Evolutionary conservation across 805 yeast genomes (phyloP), one percentile per base, ranked within the genome.

Genomic region (Vanderwaltozyma tropicalis): DNA sequence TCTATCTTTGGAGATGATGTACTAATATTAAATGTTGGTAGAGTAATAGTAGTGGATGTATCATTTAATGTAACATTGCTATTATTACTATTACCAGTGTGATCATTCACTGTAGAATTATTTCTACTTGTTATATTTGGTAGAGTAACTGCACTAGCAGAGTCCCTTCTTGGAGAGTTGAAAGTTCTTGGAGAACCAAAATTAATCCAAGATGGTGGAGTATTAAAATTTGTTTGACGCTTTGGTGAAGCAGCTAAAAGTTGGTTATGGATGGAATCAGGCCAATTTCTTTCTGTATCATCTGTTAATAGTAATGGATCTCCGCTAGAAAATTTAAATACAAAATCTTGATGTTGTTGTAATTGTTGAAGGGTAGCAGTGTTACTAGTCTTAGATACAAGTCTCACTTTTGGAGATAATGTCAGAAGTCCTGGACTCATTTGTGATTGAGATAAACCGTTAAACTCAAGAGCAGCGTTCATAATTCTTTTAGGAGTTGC

Each of bases 281-380:
- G 31, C 46, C 50, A 45, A 18, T 46, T 47, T 3, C 47, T 48
- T 12, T 50, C 54, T 4, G 51, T 47, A 19, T 57, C 57, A 41
- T 57, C 61, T 12, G 50, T 53, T 18, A 55, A 42, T 20, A 57
- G 36, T 17, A 57, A 36, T 16, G 62, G 62, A 44, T 57, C 62
- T 2, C 58, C 55, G n/a, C 58, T 45, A 2, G 54, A 46, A 20
- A 49, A 44, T 34, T 56, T 56, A 35, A 57, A 57, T 5, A 56
- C 59, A 21, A 50, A 51, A 36, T 55, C 55, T 26, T 43, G 35
- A 22, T 31, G 32, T 4, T 11, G 20, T 5, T 14, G n/a, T 1
- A 6, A 13, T 4, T 29, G 31, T 17, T n/a, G 17, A 4, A 8
- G 20, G 13, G 7, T 11, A 8, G 26, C 5, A 1, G 39, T 12